Evolutionary conservation across 2,329 filamentous ascomycete genomes (phyloP), one percentile per base, ranked within the genome.

Genomic region (Nigrospora sphaerica): DNA sequence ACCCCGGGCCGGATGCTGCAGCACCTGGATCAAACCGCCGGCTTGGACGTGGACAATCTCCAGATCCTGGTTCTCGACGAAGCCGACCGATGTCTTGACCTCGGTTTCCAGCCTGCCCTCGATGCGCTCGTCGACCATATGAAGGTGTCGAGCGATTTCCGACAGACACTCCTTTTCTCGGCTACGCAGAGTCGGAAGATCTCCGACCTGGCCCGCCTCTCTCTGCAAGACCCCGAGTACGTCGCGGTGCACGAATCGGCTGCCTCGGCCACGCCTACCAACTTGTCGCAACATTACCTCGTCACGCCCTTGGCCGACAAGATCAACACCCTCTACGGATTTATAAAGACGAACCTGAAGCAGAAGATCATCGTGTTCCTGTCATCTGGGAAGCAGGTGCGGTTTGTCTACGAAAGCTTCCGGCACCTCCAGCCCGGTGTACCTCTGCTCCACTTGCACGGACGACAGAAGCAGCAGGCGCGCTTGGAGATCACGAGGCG

Each of bases 151-250:
- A 28, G 23, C 23, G 23, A 28, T 9, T 28, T 28, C 23, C 77
- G 93, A 51, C 93, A 98, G 68, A 98, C 93, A 0, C 75, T 98
- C 61, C 80, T 98, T 11, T 98, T 97, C 72, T 95, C 88, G 61
- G 93, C 93, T 0, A 98, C 93, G 0, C 93, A 98, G 67, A 97
- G 91, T 54, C 95, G 90, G 61, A 88, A 86, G 61, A 88, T 98
- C 1, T 95, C 88, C 0, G 93, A 98, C 64, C 74, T 98, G 46
- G 92, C 92, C 1, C 80, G 93, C 40, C 68, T 98, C 50, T 95
- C 88, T 61, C 73, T 98, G 31, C 81, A 85, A 55, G 88, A 97
- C 44, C 92, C 93, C 13, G 90, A 97, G 64, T 98, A 98, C 64
- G 85, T 98, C 46, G 85, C 92, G 3, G 93, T 96, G 0, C 92